Percentiles rank a stretch among this genome's conserved stretches.
Evolutionary conservation across 2,329 filamentous ascomycete species (phyloP).

Genomic region (Cladosporium oxysporum): DNA sequence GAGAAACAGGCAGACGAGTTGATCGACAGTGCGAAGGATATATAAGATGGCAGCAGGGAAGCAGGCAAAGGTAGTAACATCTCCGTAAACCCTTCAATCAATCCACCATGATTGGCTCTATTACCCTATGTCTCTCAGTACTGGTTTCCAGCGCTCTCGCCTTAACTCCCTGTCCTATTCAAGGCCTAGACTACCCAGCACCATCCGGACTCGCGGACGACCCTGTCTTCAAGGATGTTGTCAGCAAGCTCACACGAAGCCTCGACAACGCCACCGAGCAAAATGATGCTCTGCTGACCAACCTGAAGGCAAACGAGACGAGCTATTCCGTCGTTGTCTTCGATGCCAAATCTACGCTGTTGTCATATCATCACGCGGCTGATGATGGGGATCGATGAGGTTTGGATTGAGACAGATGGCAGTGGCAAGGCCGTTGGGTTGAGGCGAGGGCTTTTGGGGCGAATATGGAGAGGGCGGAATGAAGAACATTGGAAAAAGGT

Average conservation of each 20-base stretch:
- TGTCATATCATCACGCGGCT: constrained; percentile 24
- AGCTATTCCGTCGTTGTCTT: constrained; percentile 22
- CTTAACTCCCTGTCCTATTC: constrained; percentile 26
- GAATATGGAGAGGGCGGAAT: constrained; percentile 2
- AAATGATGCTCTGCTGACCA: constrained; percentile 20
- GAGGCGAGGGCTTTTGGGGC: constrained; percentile 8
- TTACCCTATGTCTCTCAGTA: neutral
- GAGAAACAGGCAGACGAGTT: neutral
- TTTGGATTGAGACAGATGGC: constrained; percentile 29
- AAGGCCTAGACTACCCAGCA: constrained; percentile 27
- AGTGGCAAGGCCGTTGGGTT: constrained; percentile 23
- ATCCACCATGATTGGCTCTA: neutral
- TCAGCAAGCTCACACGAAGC: constrained; percentile 23
- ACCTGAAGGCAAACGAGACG: constrained; percentile 14
- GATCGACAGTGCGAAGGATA: neutral
- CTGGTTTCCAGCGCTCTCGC: neutral
- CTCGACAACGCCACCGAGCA: constrained; percentile 22
- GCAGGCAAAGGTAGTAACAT: neutral
- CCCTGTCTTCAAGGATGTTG: constrained; percentile 23
- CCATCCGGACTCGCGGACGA: constrained; percentile 18
- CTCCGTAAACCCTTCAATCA: neutral
- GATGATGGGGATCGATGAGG: constrained; percentile 24
- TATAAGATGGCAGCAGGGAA: neutral
- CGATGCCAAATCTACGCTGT: constrained; percentile 23
- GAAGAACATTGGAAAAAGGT: neutral